phyloP scores from a whole-genome alignment of 306 rosid species.

The Cyclanthera cordifolia region DNA sequence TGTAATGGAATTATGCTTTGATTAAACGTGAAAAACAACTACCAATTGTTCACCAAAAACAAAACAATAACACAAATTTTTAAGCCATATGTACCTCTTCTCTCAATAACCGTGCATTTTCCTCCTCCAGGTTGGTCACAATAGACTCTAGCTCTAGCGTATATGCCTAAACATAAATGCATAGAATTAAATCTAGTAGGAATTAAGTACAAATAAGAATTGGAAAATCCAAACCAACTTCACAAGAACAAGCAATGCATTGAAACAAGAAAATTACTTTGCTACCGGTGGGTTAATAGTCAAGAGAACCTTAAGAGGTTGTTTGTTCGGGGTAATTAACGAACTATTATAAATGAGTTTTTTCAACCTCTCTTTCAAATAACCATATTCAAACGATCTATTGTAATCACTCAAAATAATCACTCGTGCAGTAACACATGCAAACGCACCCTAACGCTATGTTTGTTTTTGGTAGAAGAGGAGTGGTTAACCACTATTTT shows the following conservation, averaged over 20 bases:
- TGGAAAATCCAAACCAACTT: background rate
- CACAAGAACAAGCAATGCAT: background rate
- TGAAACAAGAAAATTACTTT: background rate
- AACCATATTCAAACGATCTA: too few relatives aligned
- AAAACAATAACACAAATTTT: background rate
- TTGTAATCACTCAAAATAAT: too few relatives aligned
- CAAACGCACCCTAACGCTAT: too few relatives aligned
- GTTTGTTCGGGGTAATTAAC: too few relatives aligned
- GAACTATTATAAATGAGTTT: too few relatives aligned
- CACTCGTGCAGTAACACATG: too few relatives aligned
- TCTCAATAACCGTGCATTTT: conserved; percentile 38
- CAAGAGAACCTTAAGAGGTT: too few relatives aligned
- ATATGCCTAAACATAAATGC: conserved; percentile 48
- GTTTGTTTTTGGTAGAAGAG: too few relatives aligned
- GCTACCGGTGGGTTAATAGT: too few relatives aligned
- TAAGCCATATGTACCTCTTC: conserved; percentile 44
- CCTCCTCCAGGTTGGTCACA: conserved; percentile 60
- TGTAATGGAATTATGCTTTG: background rate
- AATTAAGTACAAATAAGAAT: background rate
- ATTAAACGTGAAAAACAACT: background rate
- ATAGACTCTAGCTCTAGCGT: conserved; percentile 60
- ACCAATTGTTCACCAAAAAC: background rate
- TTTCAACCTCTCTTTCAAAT: too few relatives aligned
- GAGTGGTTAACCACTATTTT: too few relatives aligned
- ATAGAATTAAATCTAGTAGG: background rate